A percentile compares a stretch with the other conserved stretches of the same genome.
Evolutionary conservation across 257 asterid species (phyloP).

Genomic region (Solanum lignicaule): DNA sequence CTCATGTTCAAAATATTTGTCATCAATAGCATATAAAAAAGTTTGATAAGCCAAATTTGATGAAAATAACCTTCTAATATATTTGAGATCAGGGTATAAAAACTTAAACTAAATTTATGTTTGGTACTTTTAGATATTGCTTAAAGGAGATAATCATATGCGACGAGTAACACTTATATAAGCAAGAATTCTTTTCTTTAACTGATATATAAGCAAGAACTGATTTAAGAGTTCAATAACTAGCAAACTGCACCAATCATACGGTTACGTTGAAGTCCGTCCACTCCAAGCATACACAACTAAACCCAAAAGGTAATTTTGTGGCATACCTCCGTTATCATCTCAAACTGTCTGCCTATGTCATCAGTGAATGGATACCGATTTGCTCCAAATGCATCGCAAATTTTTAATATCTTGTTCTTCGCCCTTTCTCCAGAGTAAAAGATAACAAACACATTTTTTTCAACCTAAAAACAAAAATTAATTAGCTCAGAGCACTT

Average conservation of each 20-base stretch:
- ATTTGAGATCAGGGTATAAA: neutral
- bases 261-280: neutral
- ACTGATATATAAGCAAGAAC: neutral
- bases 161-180: neutral
- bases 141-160: neutral
- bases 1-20: neutral
- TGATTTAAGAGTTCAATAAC: neutral
- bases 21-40: neutral
- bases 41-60: neutral
- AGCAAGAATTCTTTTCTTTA: neutral
- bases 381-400: constrained; percentile 66
- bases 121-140: neutral
- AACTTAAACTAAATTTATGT: neutral
- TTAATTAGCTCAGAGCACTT: neutral
- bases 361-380: constrained; percentile 52
- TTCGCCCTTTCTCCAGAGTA: constrained; percentile 60
- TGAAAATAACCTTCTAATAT: neutral
- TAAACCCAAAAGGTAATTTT: neutral
- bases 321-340: constrained; percentile 37
- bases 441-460: constrained; percentile 47
- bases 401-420: constrained; percentile 45
- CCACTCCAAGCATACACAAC: neutral
- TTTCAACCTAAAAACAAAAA: constrained; percentile 37
- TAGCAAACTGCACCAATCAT: neutral
- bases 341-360: constrained; percentile 36